Conservation (phyloP, 805 yeast genomes). For the Saccharomycopsis selenospora region DNA sequence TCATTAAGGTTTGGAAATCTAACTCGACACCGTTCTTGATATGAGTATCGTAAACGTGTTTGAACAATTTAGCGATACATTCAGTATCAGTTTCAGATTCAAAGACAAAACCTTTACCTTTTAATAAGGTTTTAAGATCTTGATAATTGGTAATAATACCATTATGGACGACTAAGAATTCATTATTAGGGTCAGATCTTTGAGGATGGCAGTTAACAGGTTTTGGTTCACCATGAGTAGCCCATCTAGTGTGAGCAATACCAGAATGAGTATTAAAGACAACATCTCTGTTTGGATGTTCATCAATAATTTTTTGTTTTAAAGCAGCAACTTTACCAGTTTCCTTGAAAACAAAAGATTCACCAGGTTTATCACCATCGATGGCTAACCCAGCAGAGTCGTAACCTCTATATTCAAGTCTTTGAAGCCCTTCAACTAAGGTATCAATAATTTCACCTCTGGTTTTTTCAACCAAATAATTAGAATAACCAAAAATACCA, state of each 20-base stretch:
- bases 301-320: constrained; percentile 50
- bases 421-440: constrained; percentile 75
- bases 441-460: constrained; percentile 91
- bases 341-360: constrained; percentile 69
- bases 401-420: constrained; percentile 96
- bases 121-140: constrained; percentile 77
- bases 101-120: constrained; percentile 72
- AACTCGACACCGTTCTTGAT: constrained; percentile 63
- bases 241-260: constrained; percentile 99
- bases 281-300: constrained; percentile 49
- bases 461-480: constrained; percentile 84
- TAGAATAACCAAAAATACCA: constrained; percentile 98
- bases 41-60: constrained; percentile 79
- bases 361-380: constrained; percentile 75
- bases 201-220: constrained; percentile 92
- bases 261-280: constrained; percentile 83
- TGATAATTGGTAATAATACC: constrained; percentile 97
- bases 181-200: constrained; percentile 73
- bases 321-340: constrained; percentile 88
- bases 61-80: constrained; percentile 91
- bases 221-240: constrained; percentile 95
- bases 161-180: constrained; percentile 90
- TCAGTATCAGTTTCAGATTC: constrained; percentile 96
- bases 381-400: constrained; percentile 96
- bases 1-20: constrained; percentile 88